phyloP scores from a whole-genome alignment of 140 eudicot species.

The Erigeron philadelphicus region DNA sequence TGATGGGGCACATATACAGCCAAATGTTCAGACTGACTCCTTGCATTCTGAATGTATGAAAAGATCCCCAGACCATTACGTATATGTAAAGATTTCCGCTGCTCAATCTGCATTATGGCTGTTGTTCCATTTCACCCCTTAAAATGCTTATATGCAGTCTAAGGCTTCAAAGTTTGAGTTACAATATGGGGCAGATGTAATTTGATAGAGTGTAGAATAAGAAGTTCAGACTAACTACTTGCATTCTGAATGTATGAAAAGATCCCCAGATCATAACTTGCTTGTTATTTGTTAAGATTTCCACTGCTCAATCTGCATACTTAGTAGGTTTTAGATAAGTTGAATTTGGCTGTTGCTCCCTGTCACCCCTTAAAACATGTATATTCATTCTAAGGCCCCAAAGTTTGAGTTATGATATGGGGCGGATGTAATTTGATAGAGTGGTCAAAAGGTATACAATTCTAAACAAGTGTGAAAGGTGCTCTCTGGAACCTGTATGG shows the following conservation, averaged over 20 bases:
- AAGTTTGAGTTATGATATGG: background rate
- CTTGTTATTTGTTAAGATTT: background rate
- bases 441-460: background rate
- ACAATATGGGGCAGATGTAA: background rate
- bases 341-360: background rate
- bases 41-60: background rate
- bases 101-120: background rate
- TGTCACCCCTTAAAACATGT: slow-evolving; percentile 11
- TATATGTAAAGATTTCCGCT: background rate
- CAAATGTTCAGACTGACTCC: background rate
- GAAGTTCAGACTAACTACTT: background rate
- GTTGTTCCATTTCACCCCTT: slow-evolving; percentile 4
- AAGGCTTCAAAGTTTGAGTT: background rate
- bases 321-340: no score
- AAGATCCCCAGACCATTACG: background rate
- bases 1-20: background rate
- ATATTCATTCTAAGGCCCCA: slow-evolving; percentile 10
- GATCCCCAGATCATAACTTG: background rate
- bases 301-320: background rate
- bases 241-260: background rate
- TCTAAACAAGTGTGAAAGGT: slow-evolving; percentile 7
- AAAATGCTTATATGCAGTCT: slow-evolving; percentile 12
- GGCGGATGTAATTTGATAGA: background rate
- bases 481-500: slow-evolving; percentile 8
- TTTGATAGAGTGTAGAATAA: no score